Evolutionary conservation across 371 early-diverging fungal genomes (phyloP).

Genomic region (Lichtheimia ornata): DNA sequence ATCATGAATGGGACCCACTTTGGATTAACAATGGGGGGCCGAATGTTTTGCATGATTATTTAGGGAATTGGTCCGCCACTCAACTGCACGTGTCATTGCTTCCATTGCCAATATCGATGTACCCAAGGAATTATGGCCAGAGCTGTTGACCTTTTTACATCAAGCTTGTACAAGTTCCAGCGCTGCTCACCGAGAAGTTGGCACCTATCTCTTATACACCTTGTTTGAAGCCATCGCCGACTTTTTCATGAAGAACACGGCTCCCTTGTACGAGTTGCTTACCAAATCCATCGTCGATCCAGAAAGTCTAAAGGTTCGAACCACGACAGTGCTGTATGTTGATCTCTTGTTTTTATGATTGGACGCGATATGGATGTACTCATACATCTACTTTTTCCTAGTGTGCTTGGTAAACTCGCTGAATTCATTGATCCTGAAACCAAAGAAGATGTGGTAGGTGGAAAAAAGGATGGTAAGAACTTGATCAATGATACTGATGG

Average conservation of each 20-base stretch:
- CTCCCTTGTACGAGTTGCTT: slow-evolving; percentile 73
- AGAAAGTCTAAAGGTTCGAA: slow-evolving; percentile 77
- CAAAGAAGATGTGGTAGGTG: slow-evolving; percentile 63
- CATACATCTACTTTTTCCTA: slow-evolving; percentile 8
- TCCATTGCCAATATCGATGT: slow-evolving; percentile 85
- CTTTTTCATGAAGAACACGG: slow-evolving; percentile 62
- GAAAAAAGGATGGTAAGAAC: neutral
- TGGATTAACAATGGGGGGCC: neutral
- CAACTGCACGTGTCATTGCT: slow-evolving; percentile 84
- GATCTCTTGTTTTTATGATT: slow-evolving; percentile 6
- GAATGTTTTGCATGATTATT: neutral
- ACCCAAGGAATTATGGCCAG: slow-evolving; percentile 76
- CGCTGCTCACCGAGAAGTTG: slow-evolving; percentile 84
- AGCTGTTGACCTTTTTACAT: slow-evolving; percentile 76
- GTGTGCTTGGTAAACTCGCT: slow-evolving; percentile 82
- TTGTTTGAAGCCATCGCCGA: slow-evolving; percentile 86
- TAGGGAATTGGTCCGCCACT: slow-evolving; percentile 76
- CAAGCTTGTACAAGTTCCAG: slow-evolving; percentile 71
- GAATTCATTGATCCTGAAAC: slow-evolving; percentile 79
- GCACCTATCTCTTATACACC: slow-evolving; percentile 79
- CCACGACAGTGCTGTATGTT: slow-evolving; percentile 73
- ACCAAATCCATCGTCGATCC: slow-evolving; percentile 77
- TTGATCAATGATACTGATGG: neutral
- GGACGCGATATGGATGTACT: neutral
- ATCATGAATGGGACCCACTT: neutral